phyloP scores from a whole-genome alignment of 1,284 basidiomycete species.

The Microbotryum saponariae region DNA sequence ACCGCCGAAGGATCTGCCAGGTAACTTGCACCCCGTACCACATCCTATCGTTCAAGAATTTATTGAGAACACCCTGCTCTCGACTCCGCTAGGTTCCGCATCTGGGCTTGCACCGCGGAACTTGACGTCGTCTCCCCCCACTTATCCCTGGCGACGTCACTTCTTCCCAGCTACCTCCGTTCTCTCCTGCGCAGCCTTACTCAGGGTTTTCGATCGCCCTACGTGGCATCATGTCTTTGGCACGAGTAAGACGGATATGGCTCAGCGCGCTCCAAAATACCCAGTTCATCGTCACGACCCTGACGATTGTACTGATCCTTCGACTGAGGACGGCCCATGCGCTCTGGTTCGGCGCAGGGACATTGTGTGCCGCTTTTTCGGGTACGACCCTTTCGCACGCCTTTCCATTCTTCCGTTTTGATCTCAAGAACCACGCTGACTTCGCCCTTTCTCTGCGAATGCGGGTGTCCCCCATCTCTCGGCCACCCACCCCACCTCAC shows the following conservation, averaged over 20 bases:
- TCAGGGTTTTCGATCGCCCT: too few relatives aligned
- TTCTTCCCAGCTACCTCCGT: neutral
- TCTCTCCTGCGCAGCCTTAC: too few relatives aligned
- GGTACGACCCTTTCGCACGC: constrained; percentile 22
- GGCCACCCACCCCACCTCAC: neutral
- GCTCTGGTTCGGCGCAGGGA: constrained; percentile 35
- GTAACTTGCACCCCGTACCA: too few relatives aligned
- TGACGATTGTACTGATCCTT: constrained; percentile 33
- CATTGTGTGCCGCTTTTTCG: constrained; percentile 34
- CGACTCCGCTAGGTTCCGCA: too few relatives aligned
- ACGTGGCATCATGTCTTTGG: too few relatives aligned
- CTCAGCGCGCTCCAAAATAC: constrained; percentile 26
- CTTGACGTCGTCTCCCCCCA: too few relatives aligned
- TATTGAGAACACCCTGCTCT: too few relatives aligned
- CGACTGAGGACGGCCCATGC: constrained; percentile 36
- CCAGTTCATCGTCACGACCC: constrained; percentile 35
- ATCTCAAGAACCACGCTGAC: neutral
- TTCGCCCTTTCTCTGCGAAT: neutral
- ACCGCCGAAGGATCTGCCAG: too few relatives aligned
- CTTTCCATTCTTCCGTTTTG: neutral
- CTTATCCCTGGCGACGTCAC: neutral
- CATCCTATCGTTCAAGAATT: too few relatives aligned
- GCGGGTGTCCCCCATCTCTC: neutral
- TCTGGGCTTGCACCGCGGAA: too few relatives aligned
- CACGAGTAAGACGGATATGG: constrained; percentile 5